Base-by-base conservation (phyloP, 495 filamentous ascomycete species). In the Talaromyces thailandensis region DNA sequence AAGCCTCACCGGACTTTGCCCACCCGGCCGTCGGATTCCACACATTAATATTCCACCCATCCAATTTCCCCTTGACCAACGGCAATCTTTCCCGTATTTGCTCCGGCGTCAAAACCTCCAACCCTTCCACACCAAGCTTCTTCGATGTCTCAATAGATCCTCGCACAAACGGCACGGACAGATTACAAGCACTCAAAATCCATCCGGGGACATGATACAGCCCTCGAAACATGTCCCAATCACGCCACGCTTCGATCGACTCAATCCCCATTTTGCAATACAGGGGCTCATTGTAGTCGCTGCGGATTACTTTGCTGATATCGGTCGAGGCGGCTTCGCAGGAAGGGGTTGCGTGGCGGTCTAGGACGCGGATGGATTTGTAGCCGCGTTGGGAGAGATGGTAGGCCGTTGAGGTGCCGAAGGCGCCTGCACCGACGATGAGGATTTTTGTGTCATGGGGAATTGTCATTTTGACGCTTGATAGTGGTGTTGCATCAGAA, bases 361-460 rank as follows among this genome's bases (percentile, higher is more conserved):
- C 75, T 9, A 75, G 64, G 3, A 77, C 69, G 12, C 43, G 56
- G 23, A 70, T 57, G 28, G 63, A 63, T 59, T 52, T 61, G 56
- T 67, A 72, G 2, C 66, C 68, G 12, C 63, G 56, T 24, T 64
- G 60, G 4, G 73, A 61, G 23, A 79, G 71, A 48, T 79, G 74
- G 61, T 76, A 76, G 23, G 74, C 75, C 0, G 76, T 78, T 4
- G 68, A 69, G 6, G 70, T 74, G 37, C 77, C 76, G 58, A 78
- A 78, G 26, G 68, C 68, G 23, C 77, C 77, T 4, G 64, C 74
- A 2, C 76, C 76, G 35, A 78, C 55, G 52, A 77, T 75, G 40
- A 78, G 45, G 45, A 72, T 67, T 56, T 52, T 55, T 18, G 63
- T 67, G 12, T 69, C 55, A 32, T 57, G 56, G 14, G 63, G 26